Evolutionary conservation across 2,329 filamentous ascomycete species (phyloP).

Genomic region (Xylaria sp.): DNA sequence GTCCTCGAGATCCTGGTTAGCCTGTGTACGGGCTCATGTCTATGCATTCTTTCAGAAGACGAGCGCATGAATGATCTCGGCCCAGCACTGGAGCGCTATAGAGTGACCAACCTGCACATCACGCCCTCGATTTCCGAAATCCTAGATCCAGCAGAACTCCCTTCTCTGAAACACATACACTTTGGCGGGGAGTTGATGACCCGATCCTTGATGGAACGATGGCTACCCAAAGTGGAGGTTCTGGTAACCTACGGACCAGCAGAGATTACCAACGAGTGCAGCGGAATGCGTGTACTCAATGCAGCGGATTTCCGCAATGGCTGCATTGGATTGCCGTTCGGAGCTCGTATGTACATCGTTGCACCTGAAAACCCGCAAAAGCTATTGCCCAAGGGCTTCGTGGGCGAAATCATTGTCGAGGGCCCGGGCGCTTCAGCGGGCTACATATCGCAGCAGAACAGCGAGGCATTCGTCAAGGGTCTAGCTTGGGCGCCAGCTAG

Average conservation of each 20-base stretch:
- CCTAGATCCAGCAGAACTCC: background rate
- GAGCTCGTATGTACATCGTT: background rate
- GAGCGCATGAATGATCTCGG: background rate
- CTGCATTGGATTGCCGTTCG: background rate
- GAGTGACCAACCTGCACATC: background rate
- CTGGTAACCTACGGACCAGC: background rate
- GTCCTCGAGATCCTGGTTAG: background rate
- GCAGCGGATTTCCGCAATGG: background rate
- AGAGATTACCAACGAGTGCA: background rate
- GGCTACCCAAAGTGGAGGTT: background rate
- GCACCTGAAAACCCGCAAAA: background rate
- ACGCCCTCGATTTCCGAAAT: background rate
- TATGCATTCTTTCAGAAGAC: conserved; percentile 3
- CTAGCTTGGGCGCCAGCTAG: background rate
- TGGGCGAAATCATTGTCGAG: background rate
- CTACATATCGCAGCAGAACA: background rate
- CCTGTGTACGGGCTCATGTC: background rate
- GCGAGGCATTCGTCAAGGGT: background rate
- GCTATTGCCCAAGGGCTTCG: background rate
- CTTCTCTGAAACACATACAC: background rate
- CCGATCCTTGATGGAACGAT: background rate
- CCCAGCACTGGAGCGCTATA: background rate
- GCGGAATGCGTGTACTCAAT: background rate
- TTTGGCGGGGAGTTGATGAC: background rate
- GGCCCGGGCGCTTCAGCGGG: background rate